Conservation (phyloP, 768 basidiomycete species). For the Daedalea quercina region DNA sequence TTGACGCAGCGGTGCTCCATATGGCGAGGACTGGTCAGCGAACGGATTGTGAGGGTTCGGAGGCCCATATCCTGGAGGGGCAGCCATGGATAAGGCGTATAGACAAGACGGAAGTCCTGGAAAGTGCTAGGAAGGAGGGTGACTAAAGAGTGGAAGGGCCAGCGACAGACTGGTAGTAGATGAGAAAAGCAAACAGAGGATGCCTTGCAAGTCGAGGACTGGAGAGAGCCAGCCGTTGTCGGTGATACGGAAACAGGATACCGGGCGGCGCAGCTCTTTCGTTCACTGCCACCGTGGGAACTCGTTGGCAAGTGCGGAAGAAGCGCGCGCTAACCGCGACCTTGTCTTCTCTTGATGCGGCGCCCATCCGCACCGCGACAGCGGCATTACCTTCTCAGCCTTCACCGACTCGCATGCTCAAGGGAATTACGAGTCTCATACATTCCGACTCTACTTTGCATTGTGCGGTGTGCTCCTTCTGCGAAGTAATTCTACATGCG, state of each 20-base stretch:
- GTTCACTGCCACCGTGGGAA: no score
- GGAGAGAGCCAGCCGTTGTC: neutral
- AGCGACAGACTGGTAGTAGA: constrained; percentile 24
- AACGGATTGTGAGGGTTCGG: constrained; percentile 28
- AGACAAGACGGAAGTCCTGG: constrained; percentile 2
- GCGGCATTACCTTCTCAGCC: no score
- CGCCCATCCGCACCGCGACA: no score
- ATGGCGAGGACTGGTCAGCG: constrained; percentile 19
- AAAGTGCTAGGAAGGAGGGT: constrained; percentile 4
- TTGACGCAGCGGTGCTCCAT: constrained; percentile 20
- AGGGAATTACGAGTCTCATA: no score
- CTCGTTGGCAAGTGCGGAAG: no score
- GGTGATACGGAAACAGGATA: neutral
- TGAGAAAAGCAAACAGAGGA: constrained; percentile 28
- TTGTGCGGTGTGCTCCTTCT: no score
- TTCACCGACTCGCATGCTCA: no score
- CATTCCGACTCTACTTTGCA: no score
- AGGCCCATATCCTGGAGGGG: constrained; percentile 26
- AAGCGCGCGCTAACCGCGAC: no score
- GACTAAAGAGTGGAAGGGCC: constrained; percentile 21
- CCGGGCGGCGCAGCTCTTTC: neutral
- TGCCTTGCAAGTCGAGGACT: neutral
- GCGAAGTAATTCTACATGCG: no score
- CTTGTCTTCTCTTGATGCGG: no score
- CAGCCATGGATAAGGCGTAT: constrained; percentile 23